phyloP scores from a whole-genome alignment of 2,329 filamentous ascomycete genomes.

The Alternaria infectoria region DNA sequence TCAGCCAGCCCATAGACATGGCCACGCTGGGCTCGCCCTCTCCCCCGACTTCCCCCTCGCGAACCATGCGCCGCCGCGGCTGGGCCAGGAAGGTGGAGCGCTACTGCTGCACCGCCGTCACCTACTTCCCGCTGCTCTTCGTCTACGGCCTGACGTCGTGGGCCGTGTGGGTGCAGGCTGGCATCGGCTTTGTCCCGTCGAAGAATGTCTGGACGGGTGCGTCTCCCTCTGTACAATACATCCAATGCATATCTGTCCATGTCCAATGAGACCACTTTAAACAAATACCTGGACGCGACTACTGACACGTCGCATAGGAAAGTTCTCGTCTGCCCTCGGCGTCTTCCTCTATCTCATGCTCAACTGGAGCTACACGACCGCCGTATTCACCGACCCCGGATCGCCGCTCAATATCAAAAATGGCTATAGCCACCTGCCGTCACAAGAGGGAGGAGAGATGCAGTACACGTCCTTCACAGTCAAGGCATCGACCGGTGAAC shows the following conservation, averaged over 20 bases:
- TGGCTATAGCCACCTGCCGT: slow-evolving; percentile 82
- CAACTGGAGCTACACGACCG: slow-evolving; percentile 88
- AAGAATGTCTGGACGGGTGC: slow-evolving; percentile 47
- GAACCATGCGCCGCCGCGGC: slow-evolving; percentile 47
- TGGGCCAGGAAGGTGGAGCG: slow-evolving; percentile 79
- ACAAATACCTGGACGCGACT: neutral
- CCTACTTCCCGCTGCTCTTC: slow-evolving; percentile 86
- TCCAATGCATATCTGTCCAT: neutral
- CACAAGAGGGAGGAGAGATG: slow-evolving; percentile 63
- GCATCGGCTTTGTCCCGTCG: slow-evolving; percentile 63
- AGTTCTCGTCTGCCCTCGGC: slow-evolving; percentile 65
- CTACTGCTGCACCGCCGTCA: slow-evolving; percentile 78
- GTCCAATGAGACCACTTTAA: neutral
- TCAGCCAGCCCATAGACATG: slow-evolving; percentile 36
- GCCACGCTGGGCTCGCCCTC: slow-evolving; percentile 50
- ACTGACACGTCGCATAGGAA: slow-evolving; percentile 43
- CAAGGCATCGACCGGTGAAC: slow-evolving; percentile 79
- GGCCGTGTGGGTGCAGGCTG: slow-evolving; percentile 86
- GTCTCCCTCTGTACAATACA: slow-evolving; percentile 6
- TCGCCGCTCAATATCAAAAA: slow-evolving; percentile 58
- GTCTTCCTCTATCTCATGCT: slow-evolving; percentile 77
- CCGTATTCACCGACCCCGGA: slow-evolving; percentile 91
- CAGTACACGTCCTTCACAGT: slow-evolving; percentile 81
- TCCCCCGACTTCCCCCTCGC: slow-evolving; percentile 47
- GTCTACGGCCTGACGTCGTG: slow-evolving; percentile 91